phyloP scores from a whole-genome alignment of 2,329 filamentous ascomycete species.

The Triangularia setosa region DNA sequence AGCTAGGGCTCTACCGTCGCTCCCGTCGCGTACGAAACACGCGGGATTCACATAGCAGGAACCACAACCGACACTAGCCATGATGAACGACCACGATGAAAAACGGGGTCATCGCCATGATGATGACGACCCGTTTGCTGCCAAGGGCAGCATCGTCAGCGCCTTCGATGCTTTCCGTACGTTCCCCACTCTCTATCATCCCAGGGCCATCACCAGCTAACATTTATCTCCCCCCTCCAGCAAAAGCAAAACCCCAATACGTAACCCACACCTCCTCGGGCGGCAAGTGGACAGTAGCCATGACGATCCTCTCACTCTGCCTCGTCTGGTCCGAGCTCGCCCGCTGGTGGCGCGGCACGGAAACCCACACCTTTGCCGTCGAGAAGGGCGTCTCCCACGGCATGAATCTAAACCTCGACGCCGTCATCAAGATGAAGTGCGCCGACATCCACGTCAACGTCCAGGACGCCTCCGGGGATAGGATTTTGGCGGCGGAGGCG shows the following conservation, averaged over 20 bases:
- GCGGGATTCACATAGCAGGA: background rate
- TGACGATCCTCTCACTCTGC: slow-evolving; percentile 68
- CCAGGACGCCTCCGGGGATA: slow-evolving; percentile 89
- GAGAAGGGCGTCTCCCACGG: slow-evolving; percentile 85
- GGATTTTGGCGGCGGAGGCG: slow-evolving; percentile 74
- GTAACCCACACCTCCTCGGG: slow-evolving; percentile 78
- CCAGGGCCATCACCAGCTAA: background rate
- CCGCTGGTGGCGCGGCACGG: slow-evolving; percentile 79
- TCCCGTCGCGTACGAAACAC: background rate
- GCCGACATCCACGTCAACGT: slow-evolving; percentile 90
- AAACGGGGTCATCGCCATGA: slow-evolving; percentile 47
- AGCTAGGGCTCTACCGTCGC: background rate
- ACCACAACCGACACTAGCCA: slow-evolving; percentile 7
- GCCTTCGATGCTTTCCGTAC: slow-evolving; percentile 97
- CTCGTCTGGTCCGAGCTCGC: slow-evolving; percentile 74
- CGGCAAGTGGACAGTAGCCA: slow-evolving; percentile 87
- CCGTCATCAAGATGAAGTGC: slow-evolving; percentile 89
- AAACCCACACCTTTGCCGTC: slow-evolving; percentile 86
- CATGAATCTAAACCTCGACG: slow-evolving; percentile 91
- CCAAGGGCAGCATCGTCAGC: slow-evolving; percentile 67
- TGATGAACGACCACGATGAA: slow-evolving; percentile 77
- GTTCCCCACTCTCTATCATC: slow-evolving; percentile 30
- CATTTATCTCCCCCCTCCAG: slow-evolving; percentile 43
- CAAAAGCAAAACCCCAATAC: slow-evolving; percentile 94
- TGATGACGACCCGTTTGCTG: slow-evolving; percentile 76